Evolutionary conservation across 2,329 filamentous ascomycete genomes (phyloP), one percentile per base, ranked within the genome.

Genomic region (Colletotrichum agaves): DNA sequence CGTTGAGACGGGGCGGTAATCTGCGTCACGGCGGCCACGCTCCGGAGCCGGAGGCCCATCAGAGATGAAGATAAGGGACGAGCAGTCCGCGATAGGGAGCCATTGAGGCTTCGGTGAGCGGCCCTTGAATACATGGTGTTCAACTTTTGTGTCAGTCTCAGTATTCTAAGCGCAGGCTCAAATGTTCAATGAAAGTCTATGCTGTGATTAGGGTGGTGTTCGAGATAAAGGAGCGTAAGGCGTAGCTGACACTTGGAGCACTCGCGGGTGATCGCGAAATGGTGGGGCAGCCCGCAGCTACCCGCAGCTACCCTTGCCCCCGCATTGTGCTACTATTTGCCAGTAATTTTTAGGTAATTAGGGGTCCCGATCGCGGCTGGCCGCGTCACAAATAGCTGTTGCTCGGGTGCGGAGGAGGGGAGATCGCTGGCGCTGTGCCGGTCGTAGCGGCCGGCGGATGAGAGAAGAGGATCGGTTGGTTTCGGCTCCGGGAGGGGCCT

Each of bases 291-390:
- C 62, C 69, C 69, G 69, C 67, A 61, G 47, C 59, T 70, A 69
- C 69, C 69, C 69, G 69, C 69, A 70, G 62, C 59, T 70, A 70
- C 67, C 69, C 69, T 69, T 66, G 64, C 37, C 46, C 67, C 64
- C 58, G 60, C 63, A 67, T 56, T 46, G 44, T 49, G 61, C 57
- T 62, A 23, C 67, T 31, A 50, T 66, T 69, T 53, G 66, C 66
- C 60, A n/a, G 39, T 49, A 43, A 60, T 19, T 59, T 59, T 60
- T 60, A 55, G 61, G 53, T 64, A 55, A 63, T 56, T 65, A 68
- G 55, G 65, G 61, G 65, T 68, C 65, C 39, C 31, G 23, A 37
- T 41, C 53, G 53, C 35, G 33, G 46, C 23, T 50, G 33, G 37
- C 44, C 41, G 46, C 58, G 33, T 39, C 21, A 50, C 19, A 39